Percentiles rank a stretch among this genome's conserved stretches.
Conservation (phyloP, 345 rosid genomes). For the Ceriops tagal region DNA sequence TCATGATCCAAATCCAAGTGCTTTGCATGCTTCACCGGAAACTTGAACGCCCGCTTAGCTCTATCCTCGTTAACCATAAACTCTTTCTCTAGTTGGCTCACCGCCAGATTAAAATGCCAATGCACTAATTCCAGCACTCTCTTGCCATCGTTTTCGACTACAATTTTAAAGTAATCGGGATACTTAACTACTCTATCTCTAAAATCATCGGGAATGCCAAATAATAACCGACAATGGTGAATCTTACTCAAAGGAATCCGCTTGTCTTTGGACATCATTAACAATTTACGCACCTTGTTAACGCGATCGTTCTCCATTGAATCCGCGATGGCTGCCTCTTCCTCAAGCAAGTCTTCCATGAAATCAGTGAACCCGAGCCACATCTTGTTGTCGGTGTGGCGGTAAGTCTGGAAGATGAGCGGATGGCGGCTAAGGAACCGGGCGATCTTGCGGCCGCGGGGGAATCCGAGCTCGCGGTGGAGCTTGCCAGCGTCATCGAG, state of each 20-base stretch:
- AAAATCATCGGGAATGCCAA: conserved; percentile 89
- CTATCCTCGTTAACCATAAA: conserved; percentile 63
- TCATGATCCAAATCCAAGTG: conserved; percentile 56
- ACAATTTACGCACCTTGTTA: conserved; percentile 50
- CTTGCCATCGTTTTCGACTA: conserved; percentile 55
- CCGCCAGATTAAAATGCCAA: conserved; percentile 67
- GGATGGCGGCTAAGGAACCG: conserved; percentile 63
- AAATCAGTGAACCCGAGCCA: conserved; percentile 72
- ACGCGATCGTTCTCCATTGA: conserved; percentile 63
- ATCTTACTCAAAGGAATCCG: conserved; percentile 67
- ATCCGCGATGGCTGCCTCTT: conserved; percentile 51
- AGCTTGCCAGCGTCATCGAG: conserved; percentile 82
- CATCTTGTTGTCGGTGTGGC: conserved; percentile 62
- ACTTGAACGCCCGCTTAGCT: conserved; percentile 57
- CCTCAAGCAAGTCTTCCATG: conserved; percentile 63
- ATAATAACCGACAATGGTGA: conserved; percentile 63
- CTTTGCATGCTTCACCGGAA: conserved; percentile 63
- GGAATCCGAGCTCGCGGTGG: conserved; percentile 76
- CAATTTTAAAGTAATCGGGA: conserved; percentile 57
- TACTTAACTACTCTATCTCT: conserved; percentile 64
- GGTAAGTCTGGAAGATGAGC: conserved; percentile 52
- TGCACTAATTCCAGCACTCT: conserved; percentile 65
- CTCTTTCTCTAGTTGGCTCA: conserved; percentile 58
- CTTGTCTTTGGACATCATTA: conserved; percentile 77
- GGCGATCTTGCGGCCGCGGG: conserved; percentile 80